Evolutionary conservation across 2,329 filamentous ascomycete genomes (phyloP), one percentile per base, ranked within the genome.

Genomic region (Pseudogymnoascus sp.): DNA sequence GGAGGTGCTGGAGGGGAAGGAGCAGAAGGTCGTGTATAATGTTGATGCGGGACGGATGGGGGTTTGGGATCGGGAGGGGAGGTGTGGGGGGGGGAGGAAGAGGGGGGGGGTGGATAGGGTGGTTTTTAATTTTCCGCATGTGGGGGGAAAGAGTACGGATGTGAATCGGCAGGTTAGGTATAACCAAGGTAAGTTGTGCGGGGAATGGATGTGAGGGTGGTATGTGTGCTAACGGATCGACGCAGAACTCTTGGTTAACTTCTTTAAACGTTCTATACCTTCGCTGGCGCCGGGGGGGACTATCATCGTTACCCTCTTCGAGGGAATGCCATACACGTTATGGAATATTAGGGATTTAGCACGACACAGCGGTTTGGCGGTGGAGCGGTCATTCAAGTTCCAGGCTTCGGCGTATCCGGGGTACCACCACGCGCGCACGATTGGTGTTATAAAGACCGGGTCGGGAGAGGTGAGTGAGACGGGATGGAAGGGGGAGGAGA

Each of bases 41-140:
- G 78, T 92, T 66, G 89, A 92, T 75, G 90, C 87, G 1, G 85
- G 82, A 47, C 88, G 82, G 68, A 80, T 88, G 72, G 78, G 78
- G 28, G 73, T 78, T n/a, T 81, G 66, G 40, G 65, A 73, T 72
- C 42, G 65, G 63, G 23, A 69, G 62, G 61, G 59, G 59, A 35
- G 37, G 40, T 61, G 38, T 53, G 38, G 60, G 35, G 74, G 73
- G 1, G 74, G 75, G 25, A 81, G 78, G 65, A 71, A 62, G 18
- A 69, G 63, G 70, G 75, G 76, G 3, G 75, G 78, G 3, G 92
- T 89, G 80, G 87, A 96, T 74, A 83, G 85, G 63, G 87, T 97
- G 66, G 81, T 93, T 68, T 99, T 97, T 84, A 96, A 97, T 80
- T 99, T 99, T 75, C 94, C 94, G 37, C 94, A 99, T 77, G 89